Conservation (phyloP, 2,329 filamentous ascomycete genomes). For the Scleromitrula shiraiana region DNA sequence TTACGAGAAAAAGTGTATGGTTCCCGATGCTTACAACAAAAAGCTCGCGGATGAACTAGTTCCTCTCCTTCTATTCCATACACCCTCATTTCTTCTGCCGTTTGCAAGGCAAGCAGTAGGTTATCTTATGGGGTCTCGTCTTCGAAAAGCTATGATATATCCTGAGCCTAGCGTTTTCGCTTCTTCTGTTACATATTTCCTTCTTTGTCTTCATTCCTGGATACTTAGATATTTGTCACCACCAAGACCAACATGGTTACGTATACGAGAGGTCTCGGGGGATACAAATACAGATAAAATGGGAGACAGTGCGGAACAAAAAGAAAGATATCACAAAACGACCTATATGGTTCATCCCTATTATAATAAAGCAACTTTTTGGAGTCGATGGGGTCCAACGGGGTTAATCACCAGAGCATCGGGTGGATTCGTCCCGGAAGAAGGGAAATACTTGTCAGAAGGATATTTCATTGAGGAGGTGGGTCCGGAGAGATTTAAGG, state of each 20-base stretch:
- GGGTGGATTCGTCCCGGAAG: conserved; percentile 41
- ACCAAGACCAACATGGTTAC: conserved; percentile 41
- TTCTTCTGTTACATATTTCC: conserved; percentile 35
- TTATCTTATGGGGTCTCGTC: conserved; percentile 54
- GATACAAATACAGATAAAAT: conserved; percentile 43
- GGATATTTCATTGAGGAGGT: conserved; percentile 52
- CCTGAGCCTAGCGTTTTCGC: conserved; percentile 36
- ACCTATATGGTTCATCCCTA: conserved; percentile 56
- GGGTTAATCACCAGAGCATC: conserved; percentile 40
- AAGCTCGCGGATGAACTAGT: conserved; percentile 51
- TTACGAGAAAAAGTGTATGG: conserved; percentile 55
- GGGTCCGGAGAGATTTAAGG: conserved; percentile 49
- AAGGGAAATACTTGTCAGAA: conserved; percentile 35
- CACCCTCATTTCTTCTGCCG: conserved; percentile 39
- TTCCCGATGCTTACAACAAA: conserved; percentile 41
- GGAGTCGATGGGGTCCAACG: conserved; percentile 53
- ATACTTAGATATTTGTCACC: conserved; percentile 49
- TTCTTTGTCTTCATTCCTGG: conserved; percentile 46
- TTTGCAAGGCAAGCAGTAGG: conserved; percentile 44
- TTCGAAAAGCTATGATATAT: conserved; percentile 55
- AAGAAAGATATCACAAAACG: conserved; percentile 42
- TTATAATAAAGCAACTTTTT: conserved; percentile 52
- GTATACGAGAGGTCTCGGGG: conserved; percentile 35
- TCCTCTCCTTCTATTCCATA: conserved; percentile 48
- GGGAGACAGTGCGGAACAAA: too few relatives aligned